A percentile compares a stretch with the other conserved stretches of the same genome.
Conservation (phyloP, 352 stramenopile species). For the Pythium chondricola region DNA sequence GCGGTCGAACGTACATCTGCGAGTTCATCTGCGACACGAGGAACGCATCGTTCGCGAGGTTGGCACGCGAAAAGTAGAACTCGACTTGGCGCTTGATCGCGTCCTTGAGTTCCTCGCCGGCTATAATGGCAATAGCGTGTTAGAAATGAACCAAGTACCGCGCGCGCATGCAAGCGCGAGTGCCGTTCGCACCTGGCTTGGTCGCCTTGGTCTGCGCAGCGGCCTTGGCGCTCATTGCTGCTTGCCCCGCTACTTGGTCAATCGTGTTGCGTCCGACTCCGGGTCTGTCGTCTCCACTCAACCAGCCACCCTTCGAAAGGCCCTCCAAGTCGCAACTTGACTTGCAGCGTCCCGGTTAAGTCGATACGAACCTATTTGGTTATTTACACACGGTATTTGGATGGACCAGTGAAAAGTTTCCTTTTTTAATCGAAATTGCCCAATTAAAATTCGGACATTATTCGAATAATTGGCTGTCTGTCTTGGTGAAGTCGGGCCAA, state of each 20-base stretch:
- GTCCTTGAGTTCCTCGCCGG: slow-evolving; percentile 58
- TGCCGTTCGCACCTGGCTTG: slow-evolving; percentile 9
- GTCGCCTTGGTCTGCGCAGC: slow-evolving; percentile 12
- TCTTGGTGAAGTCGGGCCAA: background rate
- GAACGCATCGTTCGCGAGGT: slow-evolving; percentile 82
- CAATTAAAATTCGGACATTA: background rate
- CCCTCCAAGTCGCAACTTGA: background rate
- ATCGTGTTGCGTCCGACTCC: background rate
- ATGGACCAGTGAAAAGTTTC: background rate
- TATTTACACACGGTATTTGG: background rate
- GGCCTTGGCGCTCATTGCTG: slow-evolving; percentile 17
- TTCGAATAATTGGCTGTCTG: too few species aligned
- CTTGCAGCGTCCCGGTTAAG: background rate
- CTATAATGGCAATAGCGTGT: background rate
- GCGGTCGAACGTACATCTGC: slow-evolving; percentile 82
- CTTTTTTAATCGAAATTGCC: background rate
- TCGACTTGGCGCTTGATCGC: slow-evolving; percentile 85
- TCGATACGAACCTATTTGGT: background rate
- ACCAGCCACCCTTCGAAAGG: slow-evolving; percentile 3
- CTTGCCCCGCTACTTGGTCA: background rate
- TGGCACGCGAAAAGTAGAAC: slow-evolving; percentile 90
- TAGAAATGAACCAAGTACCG: too few species aligned
- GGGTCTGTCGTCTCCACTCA: slow-evolving; percentile 14
- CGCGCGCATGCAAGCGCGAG: background rate
- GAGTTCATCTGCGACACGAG: slow-evolving; percentile 88